A percentile compares a stretch with the other conserved stretches of the same genome.
Evolutionary conservation across 306 rosid genomes (phyloP).

Genomic region (Comarum palustre): DNA sequence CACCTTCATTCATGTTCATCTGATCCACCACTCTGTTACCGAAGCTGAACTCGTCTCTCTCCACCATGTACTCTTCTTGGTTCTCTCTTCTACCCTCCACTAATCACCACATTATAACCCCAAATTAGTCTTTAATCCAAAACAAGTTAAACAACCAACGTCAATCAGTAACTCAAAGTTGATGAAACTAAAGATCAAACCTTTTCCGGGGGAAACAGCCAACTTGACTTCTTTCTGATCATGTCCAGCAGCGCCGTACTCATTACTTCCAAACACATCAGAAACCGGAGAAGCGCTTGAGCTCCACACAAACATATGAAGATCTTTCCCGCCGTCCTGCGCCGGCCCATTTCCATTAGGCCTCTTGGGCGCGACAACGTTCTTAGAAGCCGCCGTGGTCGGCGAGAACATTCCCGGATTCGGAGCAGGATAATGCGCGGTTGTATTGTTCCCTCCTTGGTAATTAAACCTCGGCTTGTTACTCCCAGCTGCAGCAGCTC

Average conservation of each 20-base stretch:
- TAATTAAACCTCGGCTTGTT: conserved; percentile 45
- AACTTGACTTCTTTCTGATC: conserved; percentile 62
- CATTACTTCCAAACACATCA: conserved; percentile 71
- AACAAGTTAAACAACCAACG: too few relatives aligned
- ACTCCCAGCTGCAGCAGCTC: conserved; percentile 9
- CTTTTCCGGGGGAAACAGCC: conserved; percentile 68
- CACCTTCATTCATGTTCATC: conserved; percentile 44
- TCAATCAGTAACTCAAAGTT: not conserved
- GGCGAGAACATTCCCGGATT: conserved; percentile 85
- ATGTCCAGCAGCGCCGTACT: conserved; percentile 43
- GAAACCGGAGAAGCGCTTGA: conserved; percentile 80
- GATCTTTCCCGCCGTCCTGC: conserved; percentile 56
- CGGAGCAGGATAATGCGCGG: conserved; percentile 69
- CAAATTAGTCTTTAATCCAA: not conserved
- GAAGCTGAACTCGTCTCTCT: conserved; percentile 74
- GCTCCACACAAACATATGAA: conserved; percentile 92
- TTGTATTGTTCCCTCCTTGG: conserved; percentile 20
- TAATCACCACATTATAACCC: conserved; percentile 5
- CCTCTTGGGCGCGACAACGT: conserved; percentile 20
- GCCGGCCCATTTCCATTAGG: conserved; percentile 48
- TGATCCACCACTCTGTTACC: conserved; percentile 57
- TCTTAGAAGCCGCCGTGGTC: conserved; percentile 39
- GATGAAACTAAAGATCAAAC: conserved; percentile 23
- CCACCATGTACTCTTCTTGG: conserved; percentile 63
- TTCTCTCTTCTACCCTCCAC: conserved; percentile 62